Evolutionary conservation across 2,329 filamentous ascomycete species (phyloP).

Genomic region (Xylariomycetidae sp.): DNA sequence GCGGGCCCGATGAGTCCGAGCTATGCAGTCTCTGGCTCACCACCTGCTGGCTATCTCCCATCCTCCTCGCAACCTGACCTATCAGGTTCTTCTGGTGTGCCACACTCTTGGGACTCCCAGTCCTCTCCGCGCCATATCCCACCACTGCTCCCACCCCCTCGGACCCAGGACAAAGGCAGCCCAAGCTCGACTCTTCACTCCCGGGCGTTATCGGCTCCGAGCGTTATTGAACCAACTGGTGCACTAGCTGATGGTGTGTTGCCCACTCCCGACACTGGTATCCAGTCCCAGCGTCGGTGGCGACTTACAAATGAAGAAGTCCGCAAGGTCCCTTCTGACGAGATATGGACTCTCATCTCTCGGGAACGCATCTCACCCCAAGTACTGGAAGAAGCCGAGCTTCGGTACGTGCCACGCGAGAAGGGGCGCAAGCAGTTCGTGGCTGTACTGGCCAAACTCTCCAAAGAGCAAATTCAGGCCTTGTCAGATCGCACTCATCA

Average conservation of each 20-base stretch:
- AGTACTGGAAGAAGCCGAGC: conserved; percentile 47
- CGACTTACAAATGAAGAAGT: no score
- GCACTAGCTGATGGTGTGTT: not conserved
- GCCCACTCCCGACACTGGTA: no score
- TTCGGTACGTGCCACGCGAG: no score
- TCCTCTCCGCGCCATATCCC: conserved; percentile 36
- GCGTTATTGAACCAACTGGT: conserved; percentile 9
- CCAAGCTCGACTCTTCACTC: conserved; percentile 19
- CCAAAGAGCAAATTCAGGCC: conserved; percentile 44
- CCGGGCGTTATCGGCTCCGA: conserved; percentile 22
- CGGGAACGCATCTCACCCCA: conserved; percentile 52
- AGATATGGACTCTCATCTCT: conserved; percentile 54
- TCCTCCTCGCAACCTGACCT: conserved; percentile 30
- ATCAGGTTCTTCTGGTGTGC: conserved; percentile 30
- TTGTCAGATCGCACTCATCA: conserved; percentile 44
- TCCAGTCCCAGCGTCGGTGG: no score
- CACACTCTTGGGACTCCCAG: conserved; percentile 18
- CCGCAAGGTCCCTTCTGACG: conserved; percentile 51
- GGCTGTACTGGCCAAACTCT: conserved; percentile 51
- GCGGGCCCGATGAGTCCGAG: conserved; percentile 13
- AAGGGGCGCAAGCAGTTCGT: conserved; percentile 56
- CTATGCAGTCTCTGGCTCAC: conserved; percentile 31
- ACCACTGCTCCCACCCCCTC: conserved; percentile 29
- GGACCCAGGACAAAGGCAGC: conserved; percentile 16
- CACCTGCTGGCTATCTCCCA: conserved; percentile 27